Evolutionary conservation across 192 early-diverging fungal species (phyloP).

Genomic region (Diversispora epigaea): DNA sequence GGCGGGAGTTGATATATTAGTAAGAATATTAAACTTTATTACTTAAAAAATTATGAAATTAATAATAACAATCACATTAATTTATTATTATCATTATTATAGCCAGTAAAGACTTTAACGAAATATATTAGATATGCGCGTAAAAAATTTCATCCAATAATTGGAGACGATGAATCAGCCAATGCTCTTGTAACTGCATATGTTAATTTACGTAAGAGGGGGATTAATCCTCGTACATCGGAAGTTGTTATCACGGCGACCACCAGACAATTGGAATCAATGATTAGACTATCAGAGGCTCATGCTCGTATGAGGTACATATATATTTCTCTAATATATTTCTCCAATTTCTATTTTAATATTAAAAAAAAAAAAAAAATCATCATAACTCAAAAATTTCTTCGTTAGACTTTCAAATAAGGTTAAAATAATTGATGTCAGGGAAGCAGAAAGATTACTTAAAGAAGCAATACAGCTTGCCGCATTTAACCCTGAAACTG

Average conservation of each 20-base stretch:
- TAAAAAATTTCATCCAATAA: constrained; percentile 66
- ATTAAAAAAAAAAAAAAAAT: neutral
- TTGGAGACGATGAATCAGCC: constrained; percentile 65
- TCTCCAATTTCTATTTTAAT: neutral
- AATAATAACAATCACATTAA: neutral
- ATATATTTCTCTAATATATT: neutral
- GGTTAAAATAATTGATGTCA: constrained; percentile 82
- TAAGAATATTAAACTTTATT: constrained; percentile 18
- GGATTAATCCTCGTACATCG: constrained; percentile 49
- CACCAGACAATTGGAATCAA: constrained; percentile 92
- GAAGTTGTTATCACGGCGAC: constrained; percentile 82
- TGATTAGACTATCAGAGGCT: constrained; percentile 94
- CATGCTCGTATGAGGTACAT: constrained; percentile 80
- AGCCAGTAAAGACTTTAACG: constrained; percentile 80
- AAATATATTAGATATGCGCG: constrained; percentile 92
- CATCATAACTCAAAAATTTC: neutral
- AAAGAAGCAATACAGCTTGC: constrained; percentile 85
- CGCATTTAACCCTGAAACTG: constrained; percentile 92
- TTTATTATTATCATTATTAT: constrained; percentile 27
- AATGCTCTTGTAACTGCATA: constrained; percentile 77
- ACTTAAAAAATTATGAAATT: neutral
- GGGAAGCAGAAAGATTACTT: constrained; percentile 86
- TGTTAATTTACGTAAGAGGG: constrained; percentile 78
- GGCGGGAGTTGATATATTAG: constrained; percentile 47
- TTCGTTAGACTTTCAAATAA: constrained; percentile 56